These are phyloP conservation scores for Herpomyces periplanetae DNA, from an alignment of 2,329 filamentous ascomycete genomes.

Conservation along the genomic window DNA sequence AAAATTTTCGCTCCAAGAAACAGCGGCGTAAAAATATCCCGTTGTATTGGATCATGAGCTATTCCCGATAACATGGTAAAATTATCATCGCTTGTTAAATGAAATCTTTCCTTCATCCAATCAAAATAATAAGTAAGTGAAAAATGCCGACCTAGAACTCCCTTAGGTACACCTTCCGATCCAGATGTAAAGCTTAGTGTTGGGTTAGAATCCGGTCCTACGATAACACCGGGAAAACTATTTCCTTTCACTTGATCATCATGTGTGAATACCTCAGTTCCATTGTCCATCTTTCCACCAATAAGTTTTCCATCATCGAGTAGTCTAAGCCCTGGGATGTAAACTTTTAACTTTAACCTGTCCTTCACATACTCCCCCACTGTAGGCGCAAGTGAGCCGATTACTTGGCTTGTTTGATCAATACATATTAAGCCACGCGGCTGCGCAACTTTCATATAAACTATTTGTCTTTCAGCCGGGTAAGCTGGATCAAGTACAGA, in stretches of 20 bases:
- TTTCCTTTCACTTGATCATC: constrained; percentile 13
- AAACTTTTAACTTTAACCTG: constrained; percentile 27
- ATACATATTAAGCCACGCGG: constrained; percentile 34
- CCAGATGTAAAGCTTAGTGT: constrained; percentile 25
- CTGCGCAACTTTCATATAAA: constrained; percentile 41
- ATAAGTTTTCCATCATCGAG: constrained; percentile 24
- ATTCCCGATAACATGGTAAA: constrained; percentile 64
- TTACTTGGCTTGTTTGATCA: constrained; percentile 24
- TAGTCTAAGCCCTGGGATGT: constrained; percentile 32
- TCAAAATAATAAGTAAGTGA: constrained; percentile 49
- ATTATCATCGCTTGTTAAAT: constrained; percentile 24
- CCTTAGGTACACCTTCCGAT: constrained; percentile 41
- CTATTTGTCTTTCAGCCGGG: constrained; percentile 36
- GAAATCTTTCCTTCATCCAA: constrained; percentile 66
- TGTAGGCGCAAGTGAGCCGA: constrained; percentile 18
- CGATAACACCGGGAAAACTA: constrained; percentile 23
- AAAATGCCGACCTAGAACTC: constrained; percentile 55
- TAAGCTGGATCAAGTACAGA: constrained; percentile 41
- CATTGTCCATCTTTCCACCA: constrained; percentile 25
- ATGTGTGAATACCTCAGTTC: constrained; percentile 25
- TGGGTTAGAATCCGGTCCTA: constrained; percentile 49
- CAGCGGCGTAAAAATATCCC: constrained; percentile 59
- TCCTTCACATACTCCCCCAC: constrained; percentile 27
- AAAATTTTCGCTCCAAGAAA: constrained; percentile 47
- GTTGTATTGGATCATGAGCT: constrained; percentile 24